Percentiles rank a stretch among this genome's conserved stretches.
Conservation (phyloP, 352 stramenopile genomes). For the Pythium phragmiticola region DNA sequence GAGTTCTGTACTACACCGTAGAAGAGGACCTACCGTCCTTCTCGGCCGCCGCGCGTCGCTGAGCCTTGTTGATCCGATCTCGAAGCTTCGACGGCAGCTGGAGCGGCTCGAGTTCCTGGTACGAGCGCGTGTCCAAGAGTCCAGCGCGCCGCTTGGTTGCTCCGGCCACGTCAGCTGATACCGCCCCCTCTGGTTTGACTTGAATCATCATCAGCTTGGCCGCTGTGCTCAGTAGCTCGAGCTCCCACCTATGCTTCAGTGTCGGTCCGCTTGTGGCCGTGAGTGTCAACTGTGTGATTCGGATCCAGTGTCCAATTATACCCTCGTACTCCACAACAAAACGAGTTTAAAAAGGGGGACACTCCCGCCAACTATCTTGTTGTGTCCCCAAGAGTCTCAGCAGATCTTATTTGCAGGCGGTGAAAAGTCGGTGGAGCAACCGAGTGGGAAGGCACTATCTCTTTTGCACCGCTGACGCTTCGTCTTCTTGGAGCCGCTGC, state of each 20-base stretch:
- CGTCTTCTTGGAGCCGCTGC: constrained; percentile 9
- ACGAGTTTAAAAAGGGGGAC: background rate
- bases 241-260: no score
- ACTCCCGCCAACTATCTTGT: no score
- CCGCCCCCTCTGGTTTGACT: background rate
- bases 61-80: constrained; percentile 57
- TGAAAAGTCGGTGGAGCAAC: background rate
- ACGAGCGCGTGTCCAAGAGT: constrained; percentile 53
- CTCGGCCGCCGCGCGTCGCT: constrained; percentile 57
- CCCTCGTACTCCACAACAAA: background rate
- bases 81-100: constrained; percentile 58
- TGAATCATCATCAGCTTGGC: background rate
- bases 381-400: no score
- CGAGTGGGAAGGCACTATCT: background rate
- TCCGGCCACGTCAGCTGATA: background rate
- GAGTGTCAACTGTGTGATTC: no score
- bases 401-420: no score
- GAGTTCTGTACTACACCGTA: no score
- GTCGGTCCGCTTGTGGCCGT: no score
- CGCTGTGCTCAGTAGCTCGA: background rate
- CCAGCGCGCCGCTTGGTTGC: constrained; percentile 16
- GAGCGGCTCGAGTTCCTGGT: constrained; percentile 60
- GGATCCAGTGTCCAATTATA: constrained; percentile 11
- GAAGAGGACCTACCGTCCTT: constrained; percentile 46
- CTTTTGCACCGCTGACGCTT: background rate